Percentiles rank a stretch among this genome's conserved stretches.
Evolutionary conservation across 2,329 filamentous ascomycete genomes (phyloP).

Genomic region (Colletotrichum acutatum): DNA sequence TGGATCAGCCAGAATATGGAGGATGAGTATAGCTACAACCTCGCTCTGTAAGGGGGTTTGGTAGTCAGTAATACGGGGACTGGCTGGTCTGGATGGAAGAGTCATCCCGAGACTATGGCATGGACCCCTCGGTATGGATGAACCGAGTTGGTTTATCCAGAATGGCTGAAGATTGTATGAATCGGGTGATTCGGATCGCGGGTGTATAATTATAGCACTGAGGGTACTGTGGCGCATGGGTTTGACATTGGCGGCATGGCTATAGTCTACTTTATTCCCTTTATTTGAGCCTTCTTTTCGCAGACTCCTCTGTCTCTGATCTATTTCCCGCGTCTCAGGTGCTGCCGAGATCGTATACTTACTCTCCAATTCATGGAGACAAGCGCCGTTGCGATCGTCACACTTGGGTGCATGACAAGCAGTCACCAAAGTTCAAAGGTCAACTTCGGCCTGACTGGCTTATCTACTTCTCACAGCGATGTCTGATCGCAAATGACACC

Average conservation of each 20-base stretch:
- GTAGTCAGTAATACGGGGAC: neutral
- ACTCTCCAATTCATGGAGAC: no score
- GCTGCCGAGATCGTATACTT: no score
- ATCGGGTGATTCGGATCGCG: neutral
- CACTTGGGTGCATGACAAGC: no score
- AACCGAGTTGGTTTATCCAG: neutral
- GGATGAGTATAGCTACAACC: constrained; percentile 76
- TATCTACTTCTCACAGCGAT: no score
- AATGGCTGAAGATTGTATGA: neutral
- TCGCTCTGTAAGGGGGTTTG: constrained; percentile 72
- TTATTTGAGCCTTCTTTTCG: constrained; percentile 2
- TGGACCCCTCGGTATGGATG: neutral
- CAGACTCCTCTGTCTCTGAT: neutral
- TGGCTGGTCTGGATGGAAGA: neutral
- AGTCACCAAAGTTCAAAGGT: no score
- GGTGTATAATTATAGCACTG: constrained; percentile 24
- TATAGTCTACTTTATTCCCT: constrained; percentile 19
- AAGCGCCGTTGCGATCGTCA: no score
- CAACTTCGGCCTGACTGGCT: no score
- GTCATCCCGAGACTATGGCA: neutral
- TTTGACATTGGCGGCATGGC: constrained; percentile 26
- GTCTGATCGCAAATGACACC: no score
- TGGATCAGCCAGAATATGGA: constrained; percentile 80
- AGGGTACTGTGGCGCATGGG: constrained; percentile 11
- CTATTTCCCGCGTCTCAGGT: no score